Conservation (phyloP, 169 alveolate genomes). For the Plasmodium sp. region DNA sequence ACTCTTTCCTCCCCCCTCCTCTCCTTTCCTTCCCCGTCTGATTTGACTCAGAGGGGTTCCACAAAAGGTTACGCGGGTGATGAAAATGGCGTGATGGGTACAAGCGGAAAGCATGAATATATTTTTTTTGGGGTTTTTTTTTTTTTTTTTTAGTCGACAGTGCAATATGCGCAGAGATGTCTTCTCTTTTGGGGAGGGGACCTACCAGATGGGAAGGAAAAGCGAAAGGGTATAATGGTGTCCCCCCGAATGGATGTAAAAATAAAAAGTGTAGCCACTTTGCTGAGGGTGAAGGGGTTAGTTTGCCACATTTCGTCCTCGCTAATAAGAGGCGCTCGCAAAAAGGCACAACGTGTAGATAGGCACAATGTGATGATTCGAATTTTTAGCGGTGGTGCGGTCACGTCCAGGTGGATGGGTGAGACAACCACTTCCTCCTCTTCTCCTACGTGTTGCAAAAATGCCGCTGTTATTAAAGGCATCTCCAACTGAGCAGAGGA, state of each 20-base stretch:
- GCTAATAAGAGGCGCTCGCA: background rate
- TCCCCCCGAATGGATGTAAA: background rate
- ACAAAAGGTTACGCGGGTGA: background rate
- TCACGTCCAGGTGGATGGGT: background rate
- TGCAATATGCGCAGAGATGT: background rate
- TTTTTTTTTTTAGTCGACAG: background rate
- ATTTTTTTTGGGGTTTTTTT: background rate
- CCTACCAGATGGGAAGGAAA: background rate
- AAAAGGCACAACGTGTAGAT: background rate
- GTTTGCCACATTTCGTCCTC: background rate
- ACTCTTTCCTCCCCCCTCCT: too few relatives aligned
- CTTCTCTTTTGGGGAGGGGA: background rate
- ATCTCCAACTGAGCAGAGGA: background rate
- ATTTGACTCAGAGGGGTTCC: background rate
- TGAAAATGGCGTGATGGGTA: background rate
- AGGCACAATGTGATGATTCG: background rate
- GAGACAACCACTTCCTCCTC: background rate
- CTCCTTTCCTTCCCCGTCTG: background rate
- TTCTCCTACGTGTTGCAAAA: background rate
- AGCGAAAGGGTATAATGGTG: background rate
- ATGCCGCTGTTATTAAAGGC: background rate
- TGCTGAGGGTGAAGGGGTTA: background rate
- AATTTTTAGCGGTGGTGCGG: background rate
- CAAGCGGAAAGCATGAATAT: background rate
- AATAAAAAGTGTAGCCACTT: background rate